phyloP scores from a whole-genome alignment of 202 grass and related monocot species.

The Musa balbisiana region DNA sequence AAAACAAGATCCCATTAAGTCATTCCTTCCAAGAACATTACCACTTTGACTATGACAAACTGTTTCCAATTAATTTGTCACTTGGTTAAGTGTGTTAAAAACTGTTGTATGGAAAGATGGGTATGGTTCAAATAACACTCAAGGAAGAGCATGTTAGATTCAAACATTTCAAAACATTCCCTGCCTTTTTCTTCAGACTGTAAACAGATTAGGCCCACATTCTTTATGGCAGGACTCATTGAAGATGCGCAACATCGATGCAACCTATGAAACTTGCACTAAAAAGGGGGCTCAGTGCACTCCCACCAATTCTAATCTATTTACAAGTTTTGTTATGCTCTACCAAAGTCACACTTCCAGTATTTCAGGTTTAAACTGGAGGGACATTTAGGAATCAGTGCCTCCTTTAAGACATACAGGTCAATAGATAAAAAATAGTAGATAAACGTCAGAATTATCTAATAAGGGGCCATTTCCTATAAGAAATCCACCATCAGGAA shows the following conservation, averaged over 20 bases:
- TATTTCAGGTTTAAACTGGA: no score
- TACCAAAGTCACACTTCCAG: no score
- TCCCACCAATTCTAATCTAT: no score
- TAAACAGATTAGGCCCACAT: background rate
- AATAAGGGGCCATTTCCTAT: no score
- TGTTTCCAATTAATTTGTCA: background rate
- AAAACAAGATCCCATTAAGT: background rate
- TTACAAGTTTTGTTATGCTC: no score
- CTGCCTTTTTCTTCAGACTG: background rate
- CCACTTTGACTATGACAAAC: background rate
- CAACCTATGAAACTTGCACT: background rate
- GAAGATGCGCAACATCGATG: background rate
- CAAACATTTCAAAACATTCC: background rate
- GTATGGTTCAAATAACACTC: no score
- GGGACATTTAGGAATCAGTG: no score
- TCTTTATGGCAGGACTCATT: background rate
- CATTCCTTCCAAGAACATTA: background rate
- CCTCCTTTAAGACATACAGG: no score
- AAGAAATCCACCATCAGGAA: no score
- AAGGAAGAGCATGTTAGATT: background rate
- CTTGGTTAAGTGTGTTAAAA: background rate
- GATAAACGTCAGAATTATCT: no score
- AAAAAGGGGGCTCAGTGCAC: background rate
- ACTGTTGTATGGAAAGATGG: background rate
- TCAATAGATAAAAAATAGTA: no score